Conservation (phyloP, 2,329 filamentous ascomycete species). For the Sclerotinia sclerotiorum region DNA sequence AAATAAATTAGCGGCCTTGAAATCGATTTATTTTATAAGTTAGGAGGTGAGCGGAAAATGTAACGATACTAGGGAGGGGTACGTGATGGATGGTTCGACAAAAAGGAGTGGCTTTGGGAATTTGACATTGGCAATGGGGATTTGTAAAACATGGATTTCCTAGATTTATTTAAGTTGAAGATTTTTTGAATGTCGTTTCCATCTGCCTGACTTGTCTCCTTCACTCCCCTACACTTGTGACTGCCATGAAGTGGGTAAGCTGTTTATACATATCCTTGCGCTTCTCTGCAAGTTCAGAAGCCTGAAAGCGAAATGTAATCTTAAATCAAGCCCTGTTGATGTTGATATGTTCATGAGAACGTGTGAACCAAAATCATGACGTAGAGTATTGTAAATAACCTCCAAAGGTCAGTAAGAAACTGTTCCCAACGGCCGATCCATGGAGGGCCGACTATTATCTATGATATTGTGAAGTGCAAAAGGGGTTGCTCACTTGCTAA, state of each 20-base stretch:
- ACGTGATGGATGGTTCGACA: not conserved
- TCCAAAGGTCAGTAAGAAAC: too few species aligned
- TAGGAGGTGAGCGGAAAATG: not conserved
- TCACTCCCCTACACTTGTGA: not conserved
- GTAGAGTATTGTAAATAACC: too few species aligned
- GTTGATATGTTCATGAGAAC: too few species aligned
- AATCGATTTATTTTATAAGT: not conserved
- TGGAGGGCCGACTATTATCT: too few species aligned
- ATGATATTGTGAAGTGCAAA: too few species aligned
- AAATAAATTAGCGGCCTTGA: conserved; percentile 57
- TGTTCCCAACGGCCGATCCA: too few species aligned
- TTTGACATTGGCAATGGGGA: conserved; percentile 6
- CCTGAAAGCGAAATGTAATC: too few species aligned
- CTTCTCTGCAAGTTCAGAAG: too few species aligned
- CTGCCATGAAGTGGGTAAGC: not conserved
- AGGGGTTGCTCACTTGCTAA: not conserved
- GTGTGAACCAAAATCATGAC: too few species aligned
- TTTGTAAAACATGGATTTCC: conserved; percentile 4
- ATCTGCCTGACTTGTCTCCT: not conserved
- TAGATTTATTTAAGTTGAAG: conserved; percentile 3
- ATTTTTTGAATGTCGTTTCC: not conserved
- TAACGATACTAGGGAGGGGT: conserved; percentile 8
- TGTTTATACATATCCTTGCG: too few species aligned
- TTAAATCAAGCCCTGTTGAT: too few species aligned
- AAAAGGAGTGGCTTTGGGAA: conserved; percentile 2